phyloP scores from a whole-genome alignment of 306 rosid genomes.

The Boehmeria nivea region DNA sequence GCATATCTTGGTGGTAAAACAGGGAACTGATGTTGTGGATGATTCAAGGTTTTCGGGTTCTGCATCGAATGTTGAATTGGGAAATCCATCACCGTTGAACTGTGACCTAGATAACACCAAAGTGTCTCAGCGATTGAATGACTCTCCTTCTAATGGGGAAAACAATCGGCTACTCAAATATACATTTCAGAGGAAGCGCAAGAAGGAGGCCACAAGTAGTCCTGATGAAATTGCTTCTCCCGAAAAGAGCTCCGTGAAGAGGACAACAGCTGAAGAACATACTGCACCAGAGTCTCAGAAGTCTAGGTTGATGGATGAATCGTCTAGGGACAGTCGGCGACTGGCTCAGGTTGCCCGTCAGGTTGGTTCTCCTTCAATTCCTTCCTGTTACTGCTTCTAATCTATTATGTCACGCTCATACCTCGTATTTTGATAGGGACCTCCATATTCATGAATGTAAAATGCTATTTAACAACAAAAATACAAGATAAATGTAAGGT shows the following conservation, averaged over 20 bases:
- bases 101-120: slow-evolving; percentile 20
- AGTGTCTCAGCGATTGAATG: slow-evolving; percentile 28
- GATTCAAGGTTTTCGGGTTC: slow-evolving; percentile 20
- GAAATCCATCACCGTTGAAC: slow-evolving; percentile 21
- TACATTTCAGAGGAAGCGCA: slow-evolving; percentile 69
- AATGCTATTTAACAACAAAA: too few species aligned
- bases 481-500: too few species aligned
- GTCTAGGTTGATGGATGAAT: slow-evolving; percentile 26
- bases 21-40: slow-evolving; percentile 19
- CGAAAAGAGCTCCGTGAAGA: slow-evolving; percentile 30
- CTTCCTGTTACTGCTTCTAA: too few species aligned
- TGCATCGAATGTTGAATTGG: slow-evolving; percentile 20
- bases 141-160: slow-evolving; percentile 30
- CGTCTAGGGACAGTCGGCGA: slow-evolving; percentile 39
- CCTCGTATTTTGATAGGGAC: too few species aligned
- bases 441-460: too few species aligned
- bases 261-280: slow-evolving; percentile 31
- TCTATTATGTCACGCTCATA: too few species aligned
- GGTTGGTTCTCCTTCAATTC: slow-evolving; percentile 35
- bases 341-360: slow-evolving; percentile 55
- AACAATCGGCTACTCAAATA: slow-evolving; percentile 39
- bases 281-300: slow-evolving; percentile 26
- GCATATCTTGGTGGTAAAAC: slow-evolving; percentile 16
- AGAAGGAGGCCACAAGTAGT: slow-evolving; percentile 35
- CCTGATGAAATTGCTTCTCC: slow-evolving; percentile 33